Percentiles rank a stretch among this genome's conserved stretches.
These are phyloP conservation scores for Nothophoma quercina DNA, from an alignment of 2,329 filamentous ascomycete genomes.

Conservation along the genomic window DNA sequence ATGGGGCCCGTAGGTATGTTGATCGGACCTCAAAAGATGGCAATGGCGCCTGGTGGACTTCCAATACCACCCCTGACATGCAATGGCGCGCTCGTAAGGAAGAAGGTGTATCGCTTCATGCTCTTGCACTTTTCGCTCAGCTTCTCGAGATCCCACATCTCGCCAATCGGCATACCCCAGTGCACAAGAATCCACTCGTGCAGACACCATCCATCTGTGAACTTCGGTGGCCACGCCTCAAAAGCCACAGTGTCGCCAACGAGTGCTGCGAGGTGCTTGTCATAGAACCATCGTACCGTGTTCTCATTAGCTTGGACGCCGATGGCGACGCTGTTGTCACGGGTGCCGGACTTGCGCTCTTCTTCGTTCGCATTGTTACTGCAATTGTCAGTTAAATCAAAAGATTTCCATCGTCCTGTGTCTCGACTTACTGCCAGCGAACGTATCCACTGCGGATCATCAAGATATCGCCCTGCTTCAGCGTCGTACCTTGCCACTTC, in stretches of 20 bases:
- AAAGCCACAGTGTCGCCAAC: slow-evolving; percentile 52
- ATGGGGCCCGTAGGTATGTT: too few species aligned
- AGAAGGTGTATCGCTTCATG: slow-evolving; percentile 64
- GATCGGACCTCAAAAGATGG: slow-evolving; percentile 34
- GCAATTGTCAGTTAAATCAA: too few species aligned
- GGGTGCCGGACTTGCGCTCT: slow-evolving; percentile 40
- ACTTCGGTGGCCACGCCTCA: slow-evolving; percentile 47
- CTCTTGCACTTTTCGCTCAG: slow-evolving; percentile 63
- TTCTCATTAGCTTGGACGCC: slow-evolving; percentile 46
- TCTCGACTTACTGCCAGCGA: slow-evolving; percentile 47
- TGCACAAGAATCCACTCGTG: slow-evolving; percentile 45
- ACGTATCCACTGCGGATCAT: slow-evolving; percentile 55
- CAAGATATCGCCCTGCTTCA: slow-evolving; percentile 45
- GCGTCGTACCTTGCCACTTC: slow-evolving; percentile 40
- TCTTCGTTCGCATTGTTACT: slow-evolving; percentile 32
- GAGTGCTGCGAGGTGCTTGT: slow-evolving; percentile 46
- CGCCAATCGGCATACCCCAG: slow-evolving; percentile 42
- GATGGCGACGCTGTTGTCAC: slow-evolving; percentile 41
- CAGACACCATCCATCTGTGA: slow-evolving; percentile 41
- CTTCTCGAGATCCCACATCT: slow-evolving; percentile 57
- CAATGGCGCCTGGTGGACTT: slow-evolving; percentile 47
- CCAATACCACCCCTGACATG: slow-evolving; percentile 61
- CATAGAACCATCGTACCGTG: slow-evolving; percentile 48
- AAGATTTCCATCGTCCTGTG: too few species aligned
- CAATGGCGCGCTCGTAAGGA: slow-evolving; percentile 66